Percentiles rank a stretch among this genome's conserved stretches.
These are phyloP conservation scores for Candida sanyiensis DNA, from an alignment of 805 yeast genomes.

Conservation along the genomic window DNA sequence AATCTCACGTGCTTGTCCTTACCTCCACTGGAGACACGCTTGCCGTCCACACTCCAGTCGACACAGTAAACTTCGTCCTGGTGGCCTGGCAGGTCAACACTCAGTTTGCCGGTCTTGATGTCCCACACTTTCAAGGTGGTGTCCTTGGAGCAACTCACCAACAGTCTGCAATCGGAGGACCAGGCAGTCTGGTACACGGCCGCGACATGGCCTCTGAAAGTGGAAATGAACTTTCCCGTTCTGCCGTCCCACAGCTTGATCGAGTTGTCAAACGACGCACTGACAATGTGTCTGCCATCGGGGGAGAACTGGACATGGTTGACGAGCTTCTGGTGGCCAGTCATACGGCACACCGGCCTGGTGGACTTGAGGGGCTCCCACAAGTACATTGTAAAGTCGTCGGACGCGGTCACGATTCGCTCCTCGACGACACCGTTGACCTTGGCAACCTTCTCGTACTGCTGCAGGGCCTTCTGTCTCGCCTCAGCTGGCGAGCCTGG, in stretches of 20 bases:
- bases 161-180: slow-evolving; percentile 89
- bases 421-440: slow-evolving; percentile 64
- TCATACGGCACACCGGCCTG: slow-evolving; percentile 89
- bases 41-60: slow-evolving; percentile 97
- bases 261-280: slow-evolving; percentile 93
- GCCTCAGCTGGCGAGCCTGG: slow-evolving; percentile 43
- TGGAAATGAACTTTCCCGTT: slow-evolving; percentile 82
- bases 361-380: slow-evolving; percentile 85
- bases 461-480: slow-evolving; percentile 40
- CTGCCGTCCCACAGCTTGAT: slow-evolving; percentile 95
- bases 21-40: slow-evolving; percentile 94
- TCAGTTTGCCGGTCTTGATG: slow-evolving; percentile 73
- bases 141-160: slow-evolving; percentile 93
- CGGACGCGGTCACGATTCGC: slow-evolving; percentile 89
- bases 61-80: slow-evolving; percentile 94
- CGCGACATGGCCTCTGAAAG: slow-evolving; percentile 95
- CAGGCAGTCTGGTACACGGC: slow-evolving; percentile 97
- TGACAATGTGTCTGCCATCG: slow-evolving; percentile 84
- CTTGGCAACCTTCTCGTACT: slow-evolving; percentile 53
- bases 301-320: slow-evolving; percentile 96
- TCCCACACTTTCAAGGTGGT: slow-evolving; percentile 97
- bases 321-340: slow-evolving; percentile 95
- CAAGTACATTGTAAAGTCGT: slow-evolving; percentile 94
- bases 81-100: slow-evolving; percentile 93
- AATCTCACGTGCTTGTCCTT: slow-evolving; percentile 90